phyloP scores from a whole-genome alignment of 1,284 basidiomycete genomes.

The Fomes fomentarius region DNA sequence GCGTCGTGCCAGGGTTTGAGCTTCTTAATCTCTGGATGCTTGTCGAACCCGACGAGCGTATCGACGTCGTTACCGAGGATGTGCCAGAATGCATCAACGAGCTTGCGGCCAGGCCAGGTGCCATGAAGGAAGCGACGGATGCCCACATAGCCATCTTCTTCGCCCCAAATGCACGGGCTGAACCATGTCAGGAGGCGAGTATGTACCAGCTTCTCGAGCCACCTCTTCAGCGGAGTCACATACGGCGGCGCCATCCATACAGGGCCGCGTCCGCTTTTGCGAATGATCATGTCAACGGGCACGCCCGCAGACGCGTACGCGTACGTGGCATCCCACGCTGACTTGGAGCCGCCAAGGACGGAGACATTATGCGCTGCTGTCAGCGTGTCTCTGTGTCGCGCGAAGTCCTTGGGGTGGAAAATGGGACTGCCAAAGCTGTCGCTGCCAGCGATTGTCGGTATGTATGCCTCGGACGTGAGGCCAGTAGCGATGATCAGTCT shows the following conservation, averaged over 20 bases:
- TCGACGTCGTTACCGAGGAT: neutral
- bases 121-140: neutral
- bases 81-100: constrained; percentile 1
- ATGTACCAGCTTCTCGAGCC: constrained; percentile 2
- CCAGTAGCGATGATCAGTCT: neutral
- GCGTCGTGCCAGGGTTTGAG: neutral
- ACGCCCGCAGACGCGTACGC: constrained; percentile 1
- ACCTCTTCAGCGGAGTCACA: constrained; percentile 3
- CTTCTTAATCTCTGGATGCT: neutral
- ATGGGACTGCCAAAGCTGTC: neutral
- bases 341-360: neutral
- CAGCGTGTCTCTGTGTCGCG: neutral
- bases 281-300: neutral
- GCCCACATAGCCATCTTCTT: constrained; percentile 1
- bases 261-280: constrained; percentile 2
- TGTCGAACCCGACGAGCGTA: neutral
- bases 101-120: constrained; percentile 1
- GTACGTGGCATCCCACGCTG: constrained; percentile 1
- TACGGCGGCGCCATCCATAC: constrained; percentile 2
- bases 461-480: neutral
- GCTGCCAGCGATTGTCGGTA: neutral
- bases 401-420: constrained; percentile 2
- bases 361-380: neutral
- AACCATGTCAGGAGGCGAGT: neutral
- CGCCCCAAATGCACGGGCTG: constrained; percentile 2